Percentiles rank a stretch among this genome's conserved stretches.
phyloP scores from a whole-genome alignment of 2,329 filamentous ascomycete species.

The Aureobasidium namibiae region DNA sequence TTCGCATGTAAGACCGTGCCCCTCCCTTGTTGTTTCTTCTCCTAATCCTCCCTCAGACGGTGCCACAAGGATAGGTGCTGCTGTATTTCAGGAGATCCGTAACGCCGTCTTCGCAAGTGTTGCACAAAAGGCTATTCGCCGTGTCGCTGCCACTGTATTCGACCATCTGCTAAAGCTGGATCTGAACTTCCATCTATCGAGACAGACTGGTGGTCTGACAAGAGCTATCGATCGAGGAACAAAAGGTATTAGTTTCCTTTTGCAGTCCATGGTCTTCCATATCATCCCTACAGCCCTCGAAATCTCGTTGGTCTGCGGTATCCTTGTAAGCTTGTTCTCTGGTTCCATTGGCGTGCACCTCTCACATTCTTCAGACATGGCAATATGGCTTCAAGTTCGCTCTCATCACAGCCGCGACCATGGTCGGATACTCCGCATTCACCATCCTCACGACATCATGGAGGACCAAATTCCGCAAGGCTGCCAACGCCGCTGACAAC shows the following conservation, averaged over 20 bases:
- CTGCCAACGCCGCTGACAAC: constrained; percentile 94
- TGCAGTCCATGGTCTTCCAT: constrained; percentile 98
- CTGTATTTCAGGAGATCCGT: constrained; percentile 83
- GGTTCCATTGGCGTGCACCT: neutral
- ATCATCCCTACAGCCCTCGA: constrained; percentile 88
- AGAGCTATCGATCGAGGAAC: constrained; percentile 93
- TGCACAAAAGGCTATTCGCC: constrained; percentile 89
- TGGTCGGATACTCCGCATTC: constrained; percentile 92
- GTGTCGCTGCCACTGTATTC: constrained; percentile 87
- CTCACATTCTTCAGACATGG: constrained; percentile 53
- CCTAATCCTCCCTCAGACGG: constrained; percentile 50
- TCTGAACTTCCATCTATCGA: constrained; percentile 84
- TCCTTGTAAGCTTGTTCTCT: constrained; percentile 48
- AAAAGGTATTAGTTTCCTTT: constrained; percentile 93
- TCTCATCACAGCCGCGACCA: constrained; percentile 79
- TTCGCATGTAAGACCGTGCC: constrained; percentile 56
- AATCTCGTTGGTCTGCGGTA: constrained; percentile 91
- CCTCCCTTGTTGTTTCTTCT: neutral
- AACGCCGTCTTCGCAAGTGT: constrained; percentile 97
- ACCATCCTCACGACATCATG: constrained; percentile 95
- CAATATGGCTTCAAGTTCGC: constrained; percentile 92
- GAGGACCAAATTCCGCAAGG: constrained; percentile 91
- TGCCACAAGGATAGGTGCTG: constrained; percentile 76
- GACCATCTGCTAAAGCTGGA: constrained; percentile 82
- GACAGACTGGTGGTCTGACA: constrained; percentile 90